Base-by-base conservation (phyloP, 179 eudicot genomes). In the Silene coronaria region DNA sequence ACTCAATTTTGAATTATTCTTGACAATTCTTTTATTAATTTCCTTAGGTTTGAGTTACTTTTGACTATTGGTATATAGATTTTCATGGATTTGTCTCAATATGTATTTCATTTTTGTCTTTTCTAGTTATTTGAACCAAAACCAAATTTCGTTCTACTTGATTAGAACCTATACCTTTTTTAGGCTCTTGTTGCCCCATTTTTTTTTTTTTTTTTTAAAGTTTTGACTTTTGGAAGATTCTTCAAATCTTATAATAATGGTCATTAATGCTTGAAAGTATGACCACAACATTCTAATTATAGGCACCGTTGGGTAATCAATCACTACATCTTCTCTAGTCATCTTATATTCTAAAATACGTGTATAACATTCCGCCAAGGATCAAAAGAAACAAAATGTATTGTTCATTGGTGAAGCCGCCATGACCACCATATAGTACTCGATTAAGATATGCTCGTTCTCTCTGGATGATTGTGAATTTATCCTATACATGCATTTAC, bases 161-260 rank as follows among this genome's bases (percentile, higher is more conserved):
- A 36, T 23, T 28, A 66, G 48, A 66, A 32, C 70, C 48, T 17
- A 30, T 17, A 14, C 12, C 70, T n/a, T n/a, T 65, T 4, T 0
- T 23, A 60, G 0, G 1, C 16, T 65, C 51, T 34, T 22, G 38
- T 14, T 68, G 57, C 3, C 6, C 48, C 8, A 3, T 53, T 53
- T 10, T 14, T 51, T 1, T 17, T 1, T 16, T 17, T 5, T 23
- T 8, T 21, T 21, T 17, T 1, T 8, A 19, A 75, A 36, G 53
- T 26, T 63, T 75, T 75, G 78, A 75, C 78, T 59, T 65, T 53
- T 53, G 23, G 23, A 65, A 57, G 22, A 55, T 67, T 53, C 46
- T 75, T 42, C 30, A 6, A 65, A 24, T 53, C 51, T 64, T 17
- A 11, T 64, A 36, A 63, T 45, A 17, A 42, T 42, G 48, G 0